Percentiles rank a stretch among this genome's conserved stretches.
These are phyloP conservation scores for Penicillium malachiteum DNA, from an alignment of 495 filamentous ascomycete species.

Conservation along the genomic window DNA sequence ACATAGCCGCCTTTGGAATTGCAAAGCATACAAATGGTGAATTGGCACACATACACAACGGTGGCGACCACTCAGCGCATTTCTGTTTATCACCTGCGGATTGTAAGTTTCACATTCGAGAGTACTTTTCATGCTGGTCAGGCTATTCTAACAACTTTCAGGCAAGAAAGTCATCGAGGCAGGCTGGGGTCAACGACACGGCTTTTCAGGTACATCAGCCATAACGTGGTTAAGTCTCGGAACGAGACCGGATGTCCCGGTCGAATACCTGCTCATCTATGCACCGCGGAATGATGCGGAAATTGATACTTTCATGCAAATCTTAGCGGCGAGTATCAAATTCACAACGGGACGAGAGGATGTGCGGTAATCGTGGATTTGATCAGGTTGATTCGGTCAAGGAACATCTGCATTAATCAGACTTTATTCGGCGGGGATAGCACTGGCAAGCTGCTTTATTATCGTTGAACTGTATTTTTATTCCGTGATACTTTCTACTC, in stretches of 20 bases:
- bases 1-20: conserved; percentile 17
- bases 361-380: conserved; percentile 13
- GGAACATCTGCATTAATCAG: neutral
- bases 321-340: conserved; percentile 62
- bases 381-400: neutral
- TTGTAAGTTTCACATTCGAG: conserved; percentile 25
- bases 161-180: conserved; percentile 71
- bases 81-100: conserved; percentile 76
- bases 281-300: conserved; percentile 71
- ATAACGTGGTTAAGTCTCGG: conserved; percentile 48
- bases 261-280: conserved; percentile 79
- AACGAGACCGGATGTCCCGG: conserved; percentile 36
- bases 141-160: conserved; percentile 7
- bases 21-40: conserved; percentile 52
- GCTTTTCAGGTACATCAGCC: conserved; percentile 58
- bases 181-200: conserved; percentile 90
- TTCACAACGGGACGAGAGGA: conserved; percentile 37
- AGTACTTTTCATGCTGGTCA: no score
- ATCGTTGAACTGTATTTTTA: no score
- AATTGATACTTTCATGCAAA: conserved; percentile 63
- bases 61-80: conserved; percentile 70
- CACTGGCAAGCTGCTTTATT: no score
- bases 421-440: neutral
- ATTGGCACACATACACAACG: conserved; percentile 72
- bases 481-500: no score